phyloP scores from a whole-genome alignment of 1,139 yeast genomes.

The Suhomyces terraborum region DNA sequence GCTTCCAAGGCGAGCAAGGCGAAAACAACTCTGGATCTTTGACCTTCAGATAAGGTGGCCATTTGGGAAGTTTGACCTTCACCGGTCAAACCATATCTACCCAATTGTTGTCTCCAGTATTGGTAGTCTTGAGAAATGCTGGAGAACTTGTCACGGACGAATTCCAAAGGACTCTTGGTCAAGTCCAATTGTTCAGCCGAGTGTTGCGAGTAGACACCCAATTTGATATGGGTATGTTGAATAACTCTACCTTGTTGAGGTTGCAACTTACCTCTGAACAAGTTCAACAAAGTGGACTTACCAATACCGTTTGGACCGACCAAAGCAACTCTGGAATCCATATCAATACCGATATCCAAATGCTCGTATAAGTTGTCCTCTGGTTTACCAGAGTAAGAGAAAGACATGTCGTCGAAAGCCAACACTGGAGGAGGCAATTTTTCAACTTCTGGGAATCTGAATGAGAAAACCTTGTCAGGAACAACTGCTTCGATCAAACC shows the following conservation, averaged over 20 bases:
- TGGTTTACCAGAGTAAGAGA: constrained; percentile 83
- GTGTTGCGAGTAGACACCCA: constrained; percentile 99
- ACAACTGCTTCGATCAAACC: constrained; percentile 94
- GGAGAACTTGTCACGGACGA: constrained; percentile 92
- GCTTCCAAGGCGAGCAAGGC: constrained; percentile 93
- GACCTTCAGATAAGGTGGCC: constrained; percentile 99
- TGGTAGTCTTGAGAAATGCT: constrained; percentile 94
- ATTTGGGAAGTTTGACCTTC: constrained; percentile 98
- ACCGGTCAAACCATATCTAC: constrained; percentile 98
- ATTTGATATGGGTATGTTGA: constrained; percentile 94
- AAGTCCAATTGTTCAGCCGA: constrained; percentile 97
- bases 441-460: constrained; percentile 93
- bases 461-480: constrained; percentile 89
- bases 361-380: constrained; percentile 89
- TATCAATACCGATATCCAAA: constrained; percentile 96
- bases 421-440: constrained; percentile 98
- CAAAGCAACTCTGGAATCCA: constrained; percentile 97
- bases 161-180: constrained; percentile 92
- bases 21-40: constrained; percentile 97
- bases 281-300: constrained; percentile 91
- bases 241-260: constrained; percentile 95
- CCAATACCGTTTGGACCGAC: constrained; percentile 99
- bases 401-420: constrained; percentile 93
- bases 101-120: constrained; percentile 98
- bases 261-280: constrained; percentile 91